phyloP scores from a whole-genome alignment of 441 rosid species.

The Geranium incanum region DNA sequence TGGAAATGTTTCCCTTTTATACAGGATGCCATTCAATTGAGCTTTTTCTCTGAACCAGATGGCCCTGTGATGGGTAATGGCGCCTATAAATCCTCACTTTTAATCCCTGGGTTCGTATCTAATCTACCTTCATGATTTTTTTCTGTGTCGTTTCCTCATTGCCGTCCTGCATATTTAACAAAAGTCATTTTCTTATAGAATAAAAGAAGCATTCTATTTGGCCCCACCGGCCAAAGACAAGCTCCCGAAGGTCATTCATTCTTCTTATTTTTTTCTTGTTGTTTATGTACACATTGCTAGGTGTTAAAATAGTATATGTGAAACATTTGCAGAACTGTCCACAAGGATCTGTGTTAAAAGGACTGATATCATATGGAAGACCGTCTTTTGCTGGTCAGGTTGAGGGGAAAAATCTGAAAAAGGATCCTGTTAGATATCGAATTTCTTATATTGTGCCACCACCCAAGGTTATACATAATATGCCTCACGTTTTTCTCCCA shows the following conservation, averaged over 20 bases:
- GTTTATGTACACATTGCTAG: neutral
- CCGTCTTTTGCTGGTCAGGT: slow-evolving; percentile 44
- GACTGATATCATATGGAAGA: slow-evolving; percentile 72
- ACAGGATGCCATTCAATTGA: slow-evolving; percentile 63
- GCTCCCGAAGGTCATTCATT: slow-evolving; percentile 68
- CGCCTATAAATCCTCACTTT: slow-evolving; percentile 58
- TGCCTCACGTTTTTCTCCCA: slow-evolving; percentile 14
- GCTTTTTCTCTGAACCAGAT: slow-evolving; percentile 88
- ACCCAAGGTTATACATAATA: slow-evolving; percentile 52
- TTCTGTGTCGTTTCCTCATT: slow-evolving; percentile 15
- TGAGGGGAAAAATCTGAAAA: slow-evolving; percentile 46
- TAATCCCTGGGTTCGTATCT: slow-evolving; percentile 75
- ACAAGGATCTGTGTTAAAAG: slow-evolving; percentile 77
- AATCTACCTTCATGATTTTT: slow-evolving; percentile 15
- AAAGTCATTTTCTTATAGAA: slow-evolving; percentile 37
- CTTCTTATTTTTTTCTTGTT: neutral
- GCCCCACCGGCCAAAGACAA: slow-evolving; percentile 79
- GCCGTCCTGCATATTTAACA: slow-evolving; percentile 15
- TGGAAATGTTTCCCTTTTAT: slow-evolving; percentile 12
- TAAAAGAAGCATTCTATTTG: slow-evolving; percentile 78
- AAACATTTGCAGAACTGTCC: slow-evolving; percentile 56
- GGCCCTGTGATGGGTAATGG: slow-evolving; percentile 91
- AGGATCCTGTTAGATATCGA: slow-evolving; percentile 58
- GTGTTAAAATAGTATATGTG: slow-evolving; percentile 9
- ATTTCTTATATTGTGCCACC: slow-evolving; percentile 79